These are phyloP conservation scores for Vigna reflexopilosa DNA, from an alignment of 306 rosid genomes.

Conservation along the genomic window DNA sequence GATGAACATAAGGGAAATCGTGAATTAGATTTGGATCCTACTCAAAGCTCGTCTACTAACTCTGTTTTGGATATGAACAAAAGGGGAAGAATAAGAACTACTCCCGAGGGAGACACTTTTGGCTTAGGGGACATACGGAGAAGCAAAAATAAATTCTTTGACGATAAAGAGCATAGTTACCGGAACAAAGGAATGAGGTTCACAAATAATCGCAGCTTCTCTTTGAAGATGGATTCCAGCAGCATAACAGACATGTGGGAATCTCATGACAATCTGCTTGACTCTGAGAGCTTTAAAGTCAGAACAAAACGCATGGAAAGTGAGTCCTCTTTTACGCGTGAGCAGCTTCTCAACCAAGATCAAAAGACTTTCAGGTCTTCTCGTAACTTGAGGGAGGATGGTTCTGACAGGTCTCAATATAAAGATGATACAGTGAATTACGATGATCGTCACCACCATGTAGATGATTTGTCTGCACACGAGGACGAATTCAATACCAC, in stretches of 20 bases:
- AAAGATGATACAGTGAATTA: slow-evolving; percentile 43
- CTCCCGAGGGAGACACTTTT: slow-evolving; percentile 42
- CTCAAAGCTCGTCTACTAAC: slow-evolving; percentile 43
- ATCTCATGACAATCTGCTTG: slow-evolving; percentile 56
- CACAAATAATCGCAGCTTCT: slow-evolving; percentile 52
- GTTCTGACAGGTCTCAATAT: slow-evolving; percentile 44
- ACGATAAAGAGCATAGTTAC: slow-evolving; percentile 51
- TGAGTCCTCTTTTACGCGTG: slow-evolving; percentile 64
- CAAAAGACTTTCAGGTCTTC: slow-evolving; percentile 55
- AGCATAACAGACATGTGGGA: slow-evolving; percentile 59
- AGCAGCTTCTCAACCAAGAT: slow-evolving; percentile 55
- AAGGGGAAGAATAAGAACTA: slow-evolving; percentile 45
- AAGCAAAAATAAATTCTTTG: slow-evolving; percentile 36
- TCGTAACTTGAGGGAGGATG: slow-evolving; percentile 45
- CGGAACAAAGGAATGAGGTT: slow-evolving; percentile 58
- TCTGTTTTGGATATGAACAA: slow-evolving; percentile 46
- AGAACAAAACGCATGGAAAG: slow-evolving; percentile 61
- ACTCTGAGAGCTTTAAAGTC: slow-evolving; percentile 60
- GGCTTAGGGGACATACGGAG: slow-evolving; percentile 46
- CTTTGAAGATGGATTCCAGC: slow-evolving; percentile 58
- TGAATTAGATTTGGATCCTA: slow-evolving; percentile 46
- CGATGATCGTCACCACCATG: slow-evolving; percentile 39
- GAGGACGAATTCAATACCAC: slow-evolving; percentile 56
- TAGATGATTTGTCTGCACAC: slow-evolving; percentile 45
- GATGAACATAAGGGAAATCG: slow-evolving; percentile 42